Base-by-base conservation (phyloP, 805 yeast genomes). In the Zygosaccharomyces bailii region DNA sequence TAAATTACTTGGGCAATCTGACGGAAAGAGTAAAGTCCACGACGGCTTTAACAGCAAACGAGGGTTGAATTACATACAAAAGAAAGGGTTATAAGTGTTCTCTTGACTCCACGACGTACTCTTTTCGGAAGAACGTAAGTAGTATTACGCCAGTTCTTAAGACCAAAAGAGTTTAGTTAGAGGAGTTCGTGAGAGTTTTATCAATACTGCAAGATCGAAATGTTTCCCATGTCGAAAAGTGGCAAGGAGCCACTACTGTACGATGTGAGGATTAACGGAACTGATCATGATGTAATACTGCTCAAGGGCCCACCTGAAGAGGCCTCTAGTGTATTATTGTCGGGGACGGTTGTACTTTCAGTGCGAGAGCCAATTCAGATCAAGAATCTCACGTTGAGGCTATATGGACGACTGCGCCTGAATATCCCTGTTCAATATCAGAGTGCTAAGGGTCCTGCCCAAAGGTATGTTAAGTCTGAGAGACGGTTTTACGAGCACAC, bases 301-400 rank as follows among this genome's bases (percentile, higher is more conserved):
- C 64, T 91, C 24, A 84, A 88, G 53, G 99, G 99, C 1, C 59
- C 83, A 1, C 80, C 84, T 4, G 73, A 75, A 27, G 90, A 83
- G 42, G 96, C 97, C 0, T 74, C 87, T 0, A 81, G 96, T 1
- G 86, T 79, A 2, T 67, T 84, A 5, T 64, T 93, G 20, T 69
- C 84, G 1, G 99, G 99, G 3, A 79, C 79, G 8, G 80, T 93
- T 18, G 89, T 84, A 1, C 65, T 93, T 19, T 75, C 90, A 0
- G 79, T 86, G 0, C 71, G 74, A 9, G 98, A 91, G 52, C 86
- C 96, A 2, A 67, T 87, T 44, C 66, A 79, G 11, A 73, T 91
- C 41, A 83, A 79, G 58, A 78, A 75, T 52, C 65, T 93, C 49
- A 63, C 78, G 4, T 65, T 93, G 43, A 76, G 80, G 49, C 61